These are phyloP conservation scores for Diplodia mutila DNA, from an alignment of 2,329 filamentous ascomycete genomes.

Conservation along the genomic window DNA sequence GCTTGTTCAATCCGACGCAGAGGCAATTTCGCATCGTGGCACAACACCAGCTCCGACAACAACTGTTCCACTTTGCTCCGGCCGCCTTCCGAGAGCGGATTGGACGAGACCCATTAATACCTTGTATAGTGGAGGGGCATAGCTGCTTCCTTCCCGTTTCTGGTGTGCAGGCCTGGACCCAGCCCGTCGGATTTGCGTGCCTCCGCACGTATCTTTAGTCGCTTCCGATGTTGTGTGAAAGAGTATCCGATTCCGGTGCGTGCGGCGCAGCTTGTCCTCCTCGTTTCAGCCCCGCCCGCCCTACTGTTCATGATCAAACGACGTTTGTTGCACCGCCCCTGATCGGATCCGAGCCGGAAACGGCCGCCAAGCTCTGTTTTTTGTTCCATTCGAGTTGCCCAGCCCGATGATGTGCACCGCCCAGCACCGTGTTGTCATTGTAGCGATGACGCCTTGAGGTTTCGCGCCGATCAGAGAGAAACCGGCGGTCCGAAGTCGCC, in stretches of 20 bases:
- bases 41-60: not conserved
- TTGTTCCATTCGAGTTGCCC: not conserved
- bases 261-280: not conserved
- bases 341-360: not conserved
- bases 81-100: constrained; percentile 7
- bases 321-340: not conserved
- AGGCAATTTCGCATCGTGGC: constrained; percentile 10
- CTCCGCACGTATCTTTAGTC: not conserved
- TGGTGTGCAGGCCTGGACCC: not conserved
- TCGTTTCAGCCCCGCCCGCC: constrained; percentile 4
- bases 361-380: not conserved
- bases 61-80: not conserved
- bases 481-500: not conserved
- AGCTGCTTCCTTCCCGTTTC: not conserved
- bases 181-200: not conserved
- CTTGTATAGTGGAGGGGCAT: not conserved
- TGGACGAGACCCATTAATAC: not conserved
- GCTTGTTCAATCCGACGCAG: constrained; percentile 1
- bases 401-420: not conserved
- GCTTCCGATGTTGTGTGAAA: not conserved
- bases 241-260: constrained; percentile 1
- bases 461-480: not conserved
- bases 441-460: not conserved
- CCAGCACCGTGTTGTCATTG: not conserved
- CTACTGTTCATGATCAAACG: not conserved